These are phyloP conservation scores for Thermoascus crustaceus DNA, from an alignment of 2,329 filamentous ascomycete genomes.

Conservation along the genomic window DNA sequence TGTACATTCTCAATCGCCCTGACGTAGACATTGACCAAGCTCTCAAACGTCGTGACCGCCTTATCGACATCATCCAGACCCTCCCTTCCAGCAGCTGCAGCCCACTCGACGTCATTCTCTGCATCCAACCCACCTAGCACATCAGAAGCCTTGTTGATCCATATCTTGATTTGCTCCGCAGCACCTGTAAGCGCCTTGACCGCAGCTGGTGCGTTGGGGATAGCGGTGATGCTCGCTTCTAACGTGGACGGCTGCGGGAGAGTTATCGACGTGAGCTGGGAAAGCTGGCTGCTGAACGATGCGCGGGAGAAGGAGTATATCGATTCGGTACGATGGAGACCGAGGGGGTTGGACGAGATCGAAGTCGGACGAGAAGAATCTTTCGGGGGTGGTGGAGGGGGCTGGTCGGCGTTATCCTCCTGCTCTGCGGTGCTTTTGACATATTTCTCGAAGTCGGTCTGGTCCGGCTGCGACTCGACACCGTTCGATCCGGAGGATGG, in stretches of 20 bases:
- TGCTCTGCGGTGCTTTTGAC: slow-evolving; percentile 29
- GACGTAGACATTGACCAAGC: slow-evolving; percentile 85
- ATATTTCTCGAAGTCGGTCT: slow-evolving; percentile 36
- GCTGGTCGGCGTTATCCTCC: slow-evolving; percentile 22
- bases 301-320: slow-evolving; percentile 89
- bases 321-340: slow-evolving; percentile 62
- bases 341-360: slow-evolving; percentile 30
- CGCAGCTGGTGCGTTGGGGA: slow-evolving; percentile 77
- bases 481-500: slow-evolving; percentile 9
- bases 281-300: slow-evolving; percentile 88
- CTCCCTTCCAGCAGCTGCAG: slow-evolving; percentile 65
- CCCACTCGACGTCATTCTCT: slow-evolving; percentile 97
- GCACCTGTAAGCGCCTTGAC: slow-evolving; percentile 75
- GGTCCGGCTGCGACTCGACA: slow-evolving; percentile 15
- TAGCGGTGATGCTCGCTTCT: slow-evolving; percentile 72
- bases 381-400: slow-evolving; percentile 28
- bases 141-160: slow-evolving; percentile 87
- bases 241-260: slow-evolving; percentile 79
- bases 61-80: slow-evolving; percentile 50
- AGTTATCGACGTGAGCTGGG: slow-evolving; percentile 82
- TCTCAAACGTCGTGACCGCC: slow-evolving; percentile 76
- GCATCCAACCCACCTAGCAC: slow-evolving; percentile 84
- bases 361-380: slow-evolving; percentile 21
- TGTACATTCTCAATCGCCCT: slow-evolving; percentile 90
- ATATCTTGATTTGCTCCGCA: slow-evolving; percentile 84